These are phyloP conservation scores for Rubus idaeus DNA, from an alignment of 306 rosid species.

Conservation along the genomic window DNA sequence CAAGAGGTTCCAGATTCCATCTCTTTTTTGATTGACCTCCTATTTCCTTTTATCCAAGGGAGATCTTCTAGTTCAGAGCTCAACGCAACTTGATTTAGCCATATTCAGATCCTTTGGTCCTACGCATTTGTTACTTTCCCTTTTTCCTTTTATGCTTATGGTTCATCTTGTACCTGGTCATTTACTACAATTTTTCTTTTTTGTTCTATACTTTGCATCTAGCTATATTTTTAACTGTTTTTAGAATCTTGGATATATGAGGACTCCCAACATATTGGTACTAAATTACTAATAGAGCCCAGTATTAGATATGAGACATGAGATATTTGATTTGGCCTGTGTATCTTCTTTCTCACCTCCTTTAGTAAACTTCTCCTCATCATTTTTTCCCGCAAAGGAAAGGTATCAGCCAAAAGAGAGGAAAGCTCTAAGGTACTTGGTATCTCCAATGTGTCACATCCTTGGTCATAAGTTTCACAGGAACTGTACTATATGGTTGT, in stretches of 20 bases:
- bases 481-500: background rate
- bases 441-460: constrained; percentile 18
- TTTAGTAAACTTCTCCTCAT: background rate
- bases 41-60: background rate
- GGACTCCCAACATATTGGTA: background rate
- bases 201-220: background rate
- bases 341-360: background rate
- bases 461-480: constrained; percentile 8
- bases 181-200: background rate
- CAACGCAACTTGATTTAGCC: constrained; percentile 4
- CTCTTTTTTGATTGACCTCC: background rate
- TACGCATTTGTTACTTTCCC: background rate
- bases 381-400: background rate
- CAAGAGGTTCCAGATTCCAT: background rate
- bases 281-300: background rate
- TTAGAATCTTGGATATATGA: background rate
- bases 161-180: background rate
- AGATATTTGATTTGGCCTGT: background rate
- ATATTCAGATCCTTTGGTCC: background rate
- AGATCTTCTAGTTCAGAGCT: constrained; percentile 6
- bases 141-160: background rate
- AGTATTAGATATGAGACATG: background rate
- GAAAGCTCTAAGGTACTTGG: background rate
- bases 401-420: constrained; percentile 1
- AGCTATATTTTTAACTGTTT: background rate